Base-by-base conservation (phyloP, 2,329 filamentous ascomycete genomes). In the Aspergillus quadrilineatus region DNA sequence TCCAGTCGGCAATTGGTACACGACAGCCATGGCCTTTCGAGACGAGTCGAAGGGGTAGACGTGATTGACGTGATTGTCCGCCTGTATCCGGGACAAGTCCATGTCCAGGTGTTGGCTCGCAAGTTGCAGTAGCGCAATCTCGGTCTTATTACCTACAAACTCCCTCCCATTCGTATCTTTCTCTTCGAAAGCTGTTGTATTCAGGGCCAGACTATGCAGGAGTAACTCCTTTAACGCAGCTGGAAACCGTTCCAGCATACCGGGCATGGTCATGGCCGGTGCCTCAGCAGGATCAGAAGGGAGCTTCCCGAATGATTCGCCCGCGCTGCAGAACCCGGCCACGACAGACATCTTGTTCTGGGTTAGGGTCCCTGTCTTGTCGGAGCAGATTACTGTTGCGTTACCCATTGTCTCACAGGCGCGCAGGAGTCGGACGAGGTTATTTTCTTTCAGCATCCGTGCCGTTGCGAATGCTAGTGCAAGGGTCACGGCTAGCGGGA, bases 331-430 rank as follows among this genome's bases (percentile, higher is more conserved):
- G 6, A 86, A 86, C 5, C 87, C 88, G 26, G 88, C 86, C 28
- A 92, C 88, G 1, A 91, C 88, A 0, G 86, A 88, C 87, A 89
- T 89, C 71, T 86, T 85, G 67, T 89, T 89, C 58, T 89, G 86
- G 0, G 88, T 90, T 12, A 90, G 74, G 4, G 88, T 90, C 48
- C 88, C 88, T 1, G 88, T 90, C 73, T 90, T 90, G 71, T 90
- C 89, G 4, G 89, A 92, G 73, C 89, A 93, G 30, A 93, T 87
- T 0, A 89, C 88, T 1, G 87, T 89, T 4, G 88, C 88, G 66
- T 90, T 91, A 50, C 89, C 89, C 88, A 91, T 91, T 43, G 89
- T 89, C 71, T 91, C 89, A 65, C 89, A 91, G 17, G 89, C 87
- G 66, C 89, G 89, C 53, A 92, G 80, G 56, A 90, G 86, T 34